Conservation (phyloP, 805 yeast species). For the Yamadazyma paraphyllophila region DNA sequence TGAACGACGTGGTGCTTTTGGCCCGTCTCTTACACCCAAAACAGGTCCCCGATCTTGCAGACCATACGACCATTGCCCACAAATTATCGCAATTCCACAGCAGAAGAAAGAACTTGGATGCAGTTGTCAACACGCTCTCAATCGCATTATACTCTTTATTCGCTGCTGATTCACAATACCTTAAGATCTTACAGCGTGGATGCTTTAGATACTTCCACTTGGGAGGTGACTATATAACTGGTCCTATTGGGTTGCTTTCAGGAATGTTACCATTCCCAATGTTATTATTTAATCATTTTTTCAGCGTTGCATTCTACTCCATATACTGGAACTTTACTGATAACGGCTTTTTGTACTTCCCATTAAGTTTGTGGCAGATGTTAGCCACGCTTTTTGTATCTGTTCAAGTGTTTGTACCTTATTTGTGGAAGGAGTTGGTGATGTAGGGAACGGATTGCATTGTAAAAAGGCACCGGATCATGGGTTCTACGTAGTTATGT, state of each 20-base stretch:
- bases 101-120: conserved; percentile 73
- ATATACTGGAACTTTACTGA: conserved; percentile 65
- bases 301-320: conserved; percentile 84
- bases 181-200: conserved; percentile 75
- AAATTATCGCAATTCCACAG: conserved; percentile 67
- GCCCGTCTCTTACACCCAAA: conserved; percentile 60
- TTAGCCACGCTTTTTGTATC: conserved; percentile 72
- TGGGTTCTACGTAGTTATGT: too few relatives aligned
- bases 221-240: conserved; percentile 77
- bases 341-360: conserved; percentile 65
- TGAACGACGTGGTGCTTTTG: conserved; percentile 76
- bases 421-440: conserved; percentile 52
- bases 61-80: conserved; percentile 54
- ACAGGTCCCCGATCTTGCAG: conserved; percentile 52
- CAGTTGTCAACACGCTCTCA: conserved; percentile 86
- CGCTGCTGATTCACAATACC: conserved; percentile 73
- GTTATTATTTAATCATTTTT: conserved; percentile 78
- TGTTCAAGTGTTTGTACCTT: conserved; percentile 74
- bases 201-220: conserved; percentile 82
- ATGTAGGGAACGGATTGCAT: not conserved
- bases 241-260: conserved; percentile 80
- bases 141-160: conserved; percentile 87
- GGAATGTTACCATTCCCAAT: conserved; percentile 80
- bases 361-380: conserved; percentile 68
- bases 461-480: too few relatives aligned